Conservation (phyloP, 1,284 basidiomycete genomes). For the Mrakiaceae sp. region DNA sequence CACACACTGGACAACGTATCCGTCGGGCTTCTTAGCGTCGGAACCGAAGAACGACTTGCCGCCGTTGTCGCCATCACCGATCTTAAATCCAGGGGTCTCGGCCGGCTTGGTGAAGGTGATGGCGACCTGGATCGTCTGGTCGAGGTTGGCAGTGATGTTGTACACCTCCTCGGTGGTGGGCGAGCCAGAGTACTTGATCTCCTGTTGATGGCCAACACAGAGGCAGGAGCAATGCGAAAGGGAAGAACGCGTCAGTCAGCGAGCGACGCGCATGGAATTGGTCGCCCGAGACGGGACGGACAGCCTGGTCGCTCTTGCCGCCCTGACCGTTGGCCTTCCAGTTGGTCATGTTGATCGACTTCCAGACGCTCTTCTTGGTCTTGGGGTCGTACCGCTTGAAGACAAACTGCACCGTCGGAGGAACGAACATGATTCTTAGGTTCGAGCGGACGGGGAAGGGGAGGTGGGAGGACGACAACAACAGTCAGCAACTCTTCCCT, state of each 20-base stretch:
- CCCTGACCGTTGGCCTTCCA: constrained; percentile 75
- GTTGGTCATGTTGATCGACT: constrained; percentile 75
- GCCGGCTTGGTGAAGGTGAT: constrained; percentile 61
- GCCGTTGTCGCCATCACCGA: constrained; percentile 75
- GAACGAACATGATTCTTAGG: constrained; percentile 31
- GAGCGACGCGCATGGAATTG: background rate
- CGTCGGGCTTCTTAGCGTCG: constrained; percentile 62
- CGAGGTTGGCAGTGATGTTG: constrained; percentile 66
- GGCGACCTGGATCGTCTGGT: constrained; percentile 67
- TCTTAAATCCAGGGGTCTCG: constrained; percentile 74
- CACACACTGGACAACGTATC: constrained; percentile 64
- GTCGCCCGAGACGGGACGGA: constrained; percentile 27
- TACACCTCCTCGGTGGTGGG: constrained; percentile 58
- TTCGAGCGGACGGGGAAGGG: background rate
- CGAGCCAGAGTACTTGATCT: constrained; percentile 54
- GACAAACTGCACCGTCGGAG: constrained; percentile 86
- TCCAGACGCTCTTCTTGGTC: constrained; percentile 71
- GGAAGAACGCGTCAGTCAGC: background rate
- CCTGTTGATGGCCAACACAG: constrained; percentile 19
- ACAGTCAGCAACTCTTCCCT: background rate
- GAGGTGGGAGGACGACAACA: background rate
- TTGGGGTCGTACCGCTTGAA: constrained; percentile 80
- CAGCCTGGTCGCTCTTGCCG: constrained; percentile 81
- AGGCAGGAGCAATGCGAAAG: background rate
- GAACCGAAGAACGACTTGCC: constrained; percentile 85